Base-by-base conservation (phyloP, 257 asterid species). In the Primulina huaijiensis region DNA sequence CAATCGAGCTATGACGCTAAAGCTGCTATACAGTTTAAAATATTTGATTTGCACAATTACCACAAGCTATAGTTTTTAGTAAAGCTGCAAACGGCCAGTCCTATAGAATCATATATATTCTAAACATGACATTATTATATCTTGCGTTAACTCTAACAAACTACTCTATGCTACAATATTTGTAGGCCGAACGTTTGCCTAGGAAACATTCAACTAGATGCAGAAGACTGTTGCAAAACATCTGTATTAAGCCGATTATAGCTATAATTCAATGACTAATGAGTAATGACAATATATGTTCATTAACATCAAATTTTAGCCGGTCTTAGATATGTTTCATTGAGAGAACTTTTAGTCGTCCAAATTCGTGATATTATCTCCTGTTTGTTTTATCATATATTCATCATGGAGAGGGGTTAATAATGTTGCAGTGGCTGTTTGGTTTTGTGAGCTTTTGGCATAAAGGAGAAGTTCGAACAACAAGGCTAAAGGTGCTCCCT, bases 401-500 rank as follows among this genome's bases (percentile, higher is more conserved):
- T 29, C 43, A 35, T 9, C 38, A 20, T 66, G 57, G 50, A 64
- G 27, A 70, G 58, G 34, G 46, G 21, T 23, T 56, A 63, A 76
- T 17, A 8, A 62, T 35, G 58, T 2, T 84, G 90, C 90, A 92
- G 98, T 92, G 97, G 96, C 3, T 85, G 74, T 61, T 84, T 52
- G 97, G 96, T 2, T 92, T 92, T 62, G 33, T 82, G 71, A 88
- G 89, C 85, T 92, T 92, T 69, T 89, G 96, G 97, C 92, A 88
- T 81, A 81, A 60, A 79, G 90, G 84, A 17, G 98, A 90, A 80
- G 87, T 75, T 17, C 86, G 96, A 70, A 81, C 71, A 5, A 77
- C 88, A 1, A 80, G 88, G 79, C 79, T 75, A 6, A 79, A 72
- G 40, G 75, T 85, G 66, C 82, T 90, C 23, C 96, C 98, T 16